Conservation (phyloP, 306 rosid species). For the Sesbania bispinosa region DNA sequence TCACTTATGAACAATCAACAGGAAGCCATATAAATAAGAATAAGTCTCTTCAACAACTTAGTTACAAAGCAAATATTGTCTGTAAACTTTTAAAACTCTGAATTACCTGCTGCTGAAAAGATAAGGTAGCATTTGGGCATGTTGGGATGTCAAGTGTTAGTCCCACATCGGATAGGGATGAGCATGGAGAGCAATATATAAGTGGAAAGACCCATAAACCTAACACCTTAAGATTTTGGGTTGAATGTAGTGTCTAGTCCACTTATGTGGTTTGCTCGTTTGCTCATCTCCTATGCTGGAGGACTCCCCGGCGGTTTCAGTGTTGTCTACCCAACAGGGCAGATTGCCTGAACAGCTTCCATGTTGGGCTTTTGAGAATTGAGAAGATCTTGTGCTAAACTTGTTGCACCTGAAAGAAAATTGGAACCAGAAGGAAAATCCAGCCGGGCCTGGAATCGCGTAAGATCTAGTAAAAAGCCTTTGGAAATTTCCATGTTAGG, state of each 20-base stretch:
- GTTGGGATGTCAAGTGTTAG: too few species aligned
- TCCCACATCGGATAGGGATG: too few species aligned
- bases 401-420: constrained; percentile 67
- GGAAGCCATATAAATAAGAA: background rate
- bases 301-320: too few species aligned
- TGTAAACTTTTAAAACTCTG: background rate
- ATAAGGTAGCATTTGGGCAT: constrained; percentile 67
- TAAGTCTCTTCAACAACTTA: background rate
- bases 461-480: constrained; percentile 64
- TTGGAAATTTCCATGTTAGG: constrained; percentile 82
- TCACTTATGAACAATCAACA: background rate
- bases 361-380: constrained; percentile 58
- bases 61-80: background rate
- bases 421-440: constrained; percentile 78
- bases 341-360: constrained; percentile 60
- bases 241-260: too few species aligned
- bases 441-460: constrained; percentile 68
- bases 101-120: constrained; percentile 92
- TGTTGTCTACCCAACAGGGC: too few species aligned
- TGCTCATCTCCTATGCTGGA: too few species aligned
- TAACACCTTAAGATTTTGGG: too few species aligned
- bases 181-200: too few species aligned
- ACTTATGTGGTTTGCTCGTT: too few species aligned
- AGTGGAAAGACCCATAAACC: too few species aligned
- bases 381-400: constrained; percentile 57